Percentiles rank a stretch among this genome's conserved stretches.
These are phyloP conservation scores for Apiospora kogelbergensis DNA, from an alignment of 2,329 filamentous ascomycete genomes.

Conservation along the genomic window DNA sequence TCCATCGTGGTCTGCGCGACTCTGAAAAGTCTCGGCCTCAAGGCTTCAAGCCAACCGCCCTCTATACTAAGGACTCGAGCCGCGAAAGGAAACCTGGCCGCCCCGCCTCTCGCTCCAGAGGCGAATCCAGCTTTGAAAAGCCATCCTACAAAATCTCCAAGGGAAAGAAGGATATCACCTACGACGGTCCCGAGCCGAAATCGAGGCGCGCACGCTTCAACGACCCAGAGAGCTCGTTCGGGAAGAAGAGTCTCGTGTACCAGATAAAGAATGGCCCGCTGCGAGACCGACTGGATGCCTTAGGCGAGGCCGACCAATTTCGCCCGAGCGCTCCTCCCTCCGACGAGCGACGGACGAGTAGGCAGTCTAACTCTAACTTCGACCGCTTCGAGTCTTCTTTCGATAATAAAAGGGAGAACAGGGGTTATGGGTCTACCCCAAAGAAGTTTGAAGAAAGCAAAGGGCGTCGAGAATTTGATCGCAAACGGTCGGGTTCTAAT, in stretches of 20 bases:
- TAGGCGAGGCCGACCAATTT: background rate
- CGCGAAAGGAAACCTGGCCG: conserved; percentile 14
- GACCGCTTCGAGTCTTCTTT: background rate
- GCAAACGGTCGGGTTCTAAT: background rate
- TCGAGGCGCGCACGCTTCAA: conserved; percentile 53
- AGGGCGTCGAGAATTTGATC: background rate
- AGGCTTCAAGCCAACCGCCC: conserved; percentile 27
- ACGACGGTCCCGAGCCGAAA: conserved; percentile 39
- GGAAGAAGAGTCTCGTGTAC: conserved; percentile 57
- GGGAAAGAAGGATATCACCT: conserved; percentile 53
- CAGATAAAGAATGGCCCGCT: conserved; percentile 48
- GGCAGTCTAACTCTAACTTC: background rate
- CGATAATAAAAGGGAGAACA: background rate
- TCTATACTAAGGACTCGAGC: conserved; percentile 27
- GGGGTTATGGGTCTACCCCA: background rate
- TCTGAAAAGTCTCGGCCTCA: conserved; percentile 35
- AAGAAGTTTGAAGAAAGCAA: background rate
- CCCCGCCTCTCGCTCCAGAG: conserved; percentile 19
- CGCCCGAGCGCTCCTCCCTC: background rate
- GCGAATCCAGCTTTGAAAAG: conserved; percentile 18
- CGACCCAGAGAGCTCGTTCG: conserved; percentile 48
- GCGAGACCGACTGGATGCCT: conserved; percentile 28
- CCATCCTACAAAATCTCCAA: conserved; percentile 39
- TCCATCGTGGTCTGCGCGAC: conserved; percentile 62
- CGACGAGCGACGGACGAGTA: background rate